A percentile compares a stretch with the other conserved stretches of the same genome.
Evolutionary conservation across 106 monocot species (phyloP).

Genomic region (Allium fistulosum): DNA sequence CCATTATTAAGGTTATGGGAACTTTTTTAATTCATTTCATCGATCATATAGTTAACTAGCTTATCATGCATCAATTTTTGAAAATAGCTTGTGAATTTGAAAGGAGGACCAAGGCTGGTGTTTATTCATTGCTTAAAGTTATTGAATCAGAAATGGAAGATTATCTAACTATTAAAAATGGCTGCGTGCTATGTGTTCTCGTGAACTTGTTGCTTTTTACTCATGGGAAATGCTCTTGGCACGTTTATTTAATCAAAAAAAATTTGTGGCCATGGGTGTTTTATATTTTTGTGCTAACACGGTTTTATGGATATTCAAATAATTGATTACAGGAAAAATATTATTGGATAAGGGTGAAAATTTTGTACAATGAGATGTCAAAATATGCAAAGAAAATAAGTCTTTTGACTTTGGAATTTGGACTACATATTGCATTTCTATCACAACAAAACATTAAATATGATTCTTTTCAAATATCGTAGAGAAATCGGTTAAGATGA

Average conservation of each 20-base stretch:
- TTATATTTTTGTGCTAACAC: too few relatives aligned
- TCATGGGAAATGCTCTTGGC: neutral
- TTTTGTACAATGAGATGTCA: too few relatives aligned
- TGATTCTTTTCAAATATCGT: too few relatives aligned
- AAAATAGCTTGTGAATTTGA: conserved; percentile 89
- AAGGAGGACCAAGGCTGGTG: conserved; percentile 46
- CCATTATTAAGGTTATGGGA: neutral
- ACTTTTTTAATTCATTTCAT: conserved; percentile 35
- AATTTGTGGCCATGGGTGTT: neutral
- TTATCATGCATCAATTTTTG: conserved; percentile 73
- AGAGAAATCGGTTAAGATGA: too few relatives aligned
- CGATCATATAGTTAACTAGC: conserved; percentile 83
- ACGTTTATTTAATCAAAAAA: neutral
- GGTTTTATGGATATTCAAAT: too few relatives aligned
- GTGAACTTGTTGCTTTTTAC: neutral
- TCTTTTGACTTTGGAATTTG: too few relatives aligned
- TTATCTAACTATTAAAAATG: conserved; percentile 55
- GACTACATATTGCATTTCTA: too few relatives aligned
- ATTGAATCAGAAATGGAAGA: conserved; percentile 71
- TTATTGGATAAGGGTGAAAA: too few relatives aligned
- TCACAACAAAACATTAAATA: too few relatives aligned
- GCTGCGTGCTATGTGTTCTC: conserved; percentile 56
- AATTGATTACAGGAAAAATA: too few relatives aligned
- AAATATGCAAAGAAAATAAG: too few relatives aligned
- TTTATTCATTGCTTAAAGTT: conserved; percentile 81